Conservation (phyloP, 225 moss, liverwort and hornwort species). For the Straminergon stramineum region DNA sequence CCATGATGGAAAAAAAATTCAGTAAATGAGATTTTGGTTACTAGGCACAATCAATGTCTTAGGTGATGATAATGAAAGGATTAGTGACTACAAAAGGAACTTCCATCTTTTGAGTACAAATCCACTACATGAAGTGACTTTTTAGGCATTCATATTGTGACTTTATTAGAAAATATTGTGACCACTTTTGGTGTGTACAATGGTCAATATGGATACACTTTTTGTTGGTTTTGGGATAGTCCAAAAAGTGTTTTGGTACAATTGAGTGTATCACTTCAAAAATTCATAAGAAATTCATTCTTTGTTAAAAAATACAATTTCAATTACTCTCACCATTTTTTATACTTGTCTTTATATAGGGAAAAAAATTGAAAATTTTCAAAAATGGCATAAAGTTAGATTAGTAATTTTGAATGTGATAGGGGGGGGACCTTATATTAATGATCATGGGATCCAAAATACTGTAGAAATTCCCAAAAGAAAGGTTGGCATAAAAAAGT, state of each 20-base stretch:
- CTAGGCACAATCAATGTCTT: background rate
- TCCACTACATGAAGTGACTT: background rate
- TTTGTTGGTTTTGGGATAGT: background rate
- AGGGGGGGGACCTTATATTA: background rate
- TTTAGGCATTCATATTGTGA: background rate
- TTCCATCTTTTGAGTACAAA: background rate
- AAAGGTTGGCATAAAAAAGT: too few relatives aligned
- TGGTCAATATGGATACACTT: background rate
- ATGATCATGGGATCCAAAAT: accelerated
- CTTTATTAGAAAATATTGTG: background rate
- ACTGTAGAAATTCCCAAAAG: background rate
- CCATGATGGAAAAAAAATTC: accelerated
- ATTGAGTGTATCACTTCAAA: accelerated
- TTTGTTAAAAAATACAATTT: background rate
- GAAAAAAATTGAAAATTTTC: too few relatives aligned
- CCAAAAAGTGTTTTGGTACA: accelerated
- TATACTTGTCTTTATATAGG: accelerated
- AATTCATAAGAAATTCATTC: background rate
- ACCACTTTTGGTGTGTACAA: accelerated
- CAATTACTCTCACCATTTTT: background rate
- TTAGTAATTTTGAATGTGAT: background rate
- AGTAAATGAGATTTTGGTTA: background rate
- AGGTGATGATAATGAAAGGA: background rate
- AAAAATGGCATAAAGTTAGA: background rate
- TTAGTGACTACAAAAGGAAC: accelerated